Conservation (phyloP, 2,329 filamentous ascomycete genomes). For the Xenosphaeropsis pyriputrescens region DNA sequence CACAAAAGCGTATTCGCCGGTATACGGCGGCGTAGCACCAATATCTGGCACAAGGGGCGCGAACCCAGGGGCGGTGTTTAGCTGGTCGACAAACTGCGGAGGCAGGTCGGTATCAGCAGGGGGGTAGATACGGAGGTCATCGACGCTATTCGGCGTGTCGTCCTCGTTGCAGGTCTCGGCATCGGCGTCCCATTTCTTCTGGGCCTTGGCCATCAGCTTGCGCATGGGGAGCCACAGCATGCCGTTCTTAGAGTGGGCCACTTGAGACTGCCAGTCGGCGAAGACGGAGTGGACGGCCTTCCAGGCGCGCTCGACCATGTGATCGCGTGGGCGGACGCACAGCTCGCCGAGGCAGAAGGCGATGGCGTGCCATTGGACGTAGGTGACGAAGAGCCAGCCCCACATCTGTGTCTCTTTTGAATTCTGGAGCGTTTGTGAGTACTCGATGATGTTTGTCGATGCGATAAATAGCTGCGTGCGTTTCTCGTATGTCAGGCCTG, state of each 20-base stretch:
- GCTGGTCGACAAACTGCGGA: no score
- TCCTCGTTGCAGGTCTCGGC: not conserved
- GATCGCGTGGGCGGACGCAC: slow-evolving; percentile 18
- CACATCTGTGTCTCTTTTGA: slow-evolving; percentile 22
- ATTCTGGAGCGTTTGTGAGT: slow-evolving; percentile 21
- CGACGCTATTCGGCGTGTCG: no score
- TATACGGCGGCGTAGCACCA: no score
- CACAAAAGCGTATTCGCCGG: no score
- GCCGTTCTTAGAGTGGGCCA: slow-evolving; percentile 26
- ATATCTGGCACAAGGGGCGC: no score
- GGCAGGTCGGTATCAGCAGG: no score
- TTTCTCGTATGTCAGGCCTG: slow-evolving; percentile 6
- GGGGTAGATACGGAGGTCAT: no score
- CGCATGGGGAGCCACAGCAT: slow-evolving; percentile 49
- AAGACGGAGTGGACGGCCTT: slow-evolving; percentile 19
- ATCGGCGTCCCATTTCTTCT: slow-evolving; percentile 34
- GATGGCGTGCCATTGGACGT: slow-evolving; percentile 28
- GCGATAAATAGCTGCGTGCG: slow-evolving; percentile 20
- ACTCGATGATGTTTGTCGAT: slow-evolving; percentile 25
- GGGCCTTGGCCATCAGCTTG: slow-evolving; percentile 44
- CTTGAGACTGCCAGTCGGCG: slow-evolving; percentile 8
- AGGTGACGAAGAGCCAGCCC: slow-evolving; percentile 24
- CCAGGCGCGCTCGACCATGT: slow-evolving; percentile 25
- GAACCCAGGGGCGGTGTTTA: no score
- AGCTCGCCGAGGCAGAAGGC: slow-evolving; percentile 26